Evolutionary conservation across 2,329 filamentous ascomycete species (phyloP).

Genomic region (Calonectria pteridis): DNA sequence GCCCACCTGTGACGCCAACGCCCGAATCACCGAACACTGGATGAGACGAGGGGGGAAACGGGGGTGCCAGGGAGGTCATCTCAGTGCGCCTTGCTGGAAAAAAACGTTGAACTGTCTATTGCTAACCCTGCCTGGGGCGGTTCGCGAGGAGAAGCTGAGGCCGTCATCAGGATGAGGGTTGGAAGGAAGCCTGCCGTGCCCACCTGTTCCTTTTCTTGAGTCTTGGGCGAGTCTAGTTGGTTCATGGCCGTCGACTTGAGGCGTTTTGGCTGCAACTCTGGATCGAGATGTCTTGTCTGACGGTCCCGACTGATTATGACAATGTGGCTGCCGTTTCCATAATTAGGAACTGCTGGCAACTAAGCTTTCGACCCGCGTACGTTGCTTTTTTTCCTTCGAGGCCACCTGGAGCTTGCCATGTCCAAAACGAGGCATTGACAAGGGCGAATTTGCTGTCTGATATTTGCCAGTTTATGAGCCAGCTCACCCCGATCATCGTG

Average conservation of each 20-base stretch:
- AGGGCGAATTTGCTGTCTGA: not conserved
- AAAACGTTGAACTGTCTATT: conserved; percentile 8
- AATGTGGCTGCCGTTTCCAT: conserved; percentile 15
- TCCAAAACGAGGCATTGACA: not conserved
- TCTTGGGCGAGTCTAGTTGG: not conserved
- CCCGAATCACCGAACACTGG: conserved; percentile 41
- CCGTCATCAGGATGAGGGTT: not conserved
- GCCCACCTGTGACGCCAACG: conserved; percentile 44
- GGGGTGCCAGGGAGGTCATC: conserved; percentile 28
- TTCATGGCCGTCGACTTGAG: not conserved
- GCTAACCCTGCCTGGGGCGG: conserved; percentile 14
- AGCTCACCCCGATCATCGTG: not conserved
- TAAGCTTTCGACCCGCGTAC: conserved; percentile 2
- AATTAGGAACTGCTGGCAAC: conserved; percentile 12
- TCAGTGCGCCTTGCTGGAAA: conserved; percentile 5
- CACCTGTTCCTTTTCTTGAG: not conserved
- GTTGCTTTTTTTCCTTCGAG: not conserved
- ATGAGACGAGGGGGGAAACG: conserved; percentile 33
- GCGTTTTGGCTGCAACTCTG: not conserved
- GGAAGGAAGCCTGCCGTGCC: not conserved
- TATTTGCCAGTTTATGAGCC: not conserved
- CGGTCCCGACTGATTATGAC: conserved; percentile 8
- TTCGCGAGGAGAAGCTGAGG: conserved; percentile 10
- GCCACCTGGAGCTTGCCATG: not conserved
- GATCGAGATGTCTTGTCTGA: conserved; percentile 5